Percentiles rank a stretch among this genome's conserved stretches.
Conservation (phyloP, 208 protist species). For the Leishmania mexicana region DNA sequence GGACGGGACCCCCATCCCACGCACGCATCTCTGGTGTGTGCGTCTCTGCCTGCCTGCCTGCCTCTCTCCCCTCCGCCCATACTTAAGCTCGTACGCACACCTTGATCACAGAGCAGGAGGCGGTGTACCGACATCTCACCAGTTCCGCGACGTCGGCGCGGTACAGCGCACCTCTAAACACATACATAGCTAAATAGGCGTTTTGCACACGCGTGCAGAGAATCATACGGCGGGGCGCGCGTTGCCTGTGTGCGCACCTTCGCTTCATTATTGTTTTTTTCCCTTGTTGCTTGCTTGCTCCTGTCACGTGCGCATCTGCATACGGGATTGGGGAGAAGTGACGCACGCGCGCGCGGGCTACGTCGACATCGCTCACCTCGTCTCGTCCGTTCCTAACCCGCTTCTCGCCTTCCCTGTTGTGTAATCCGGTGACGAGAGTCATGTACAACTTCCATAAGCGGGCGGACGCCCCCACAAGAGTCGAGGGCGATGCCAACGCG, state of each 20-base stretch:
- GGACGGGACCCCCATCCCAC: not conserved
- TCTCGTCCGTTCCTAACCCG: not conserved
- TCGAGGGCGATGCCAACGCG: not conserved
- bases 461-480: not conserved
- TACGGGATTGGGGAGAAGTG: not conserved
- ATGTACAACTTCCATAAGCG: slow-evolving; percentile 35
- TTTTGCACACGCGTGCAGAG: not conserved
- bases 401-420: not conserved
- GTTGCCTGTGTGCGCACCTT: not conserved
- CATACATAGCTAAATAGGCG: not conserved
- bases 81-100: not conserved
- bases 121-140: not conserved
- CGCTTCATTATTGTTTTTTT: slow-evolving; percentile 8
- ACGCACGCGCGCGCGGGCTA: not conserved
- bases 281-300: not conserved
- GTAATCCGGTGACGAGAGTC: not conserved
- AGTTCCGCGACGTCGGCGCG: not conserved
- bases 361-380: not conserved
- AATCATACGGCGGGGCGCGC: not conserved
- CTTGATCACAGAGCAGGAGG: not conserved
- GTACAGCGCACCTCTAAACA: not conserved
- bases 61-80: not conserved
- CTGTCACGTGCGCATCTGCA: not conserved
- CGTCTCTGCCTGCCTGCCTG: not conserved
- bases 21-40: not conserved